phyloP scores from a whole-genome alignment of 169 alveolate species.

The Plasmodium inui region DNA sequence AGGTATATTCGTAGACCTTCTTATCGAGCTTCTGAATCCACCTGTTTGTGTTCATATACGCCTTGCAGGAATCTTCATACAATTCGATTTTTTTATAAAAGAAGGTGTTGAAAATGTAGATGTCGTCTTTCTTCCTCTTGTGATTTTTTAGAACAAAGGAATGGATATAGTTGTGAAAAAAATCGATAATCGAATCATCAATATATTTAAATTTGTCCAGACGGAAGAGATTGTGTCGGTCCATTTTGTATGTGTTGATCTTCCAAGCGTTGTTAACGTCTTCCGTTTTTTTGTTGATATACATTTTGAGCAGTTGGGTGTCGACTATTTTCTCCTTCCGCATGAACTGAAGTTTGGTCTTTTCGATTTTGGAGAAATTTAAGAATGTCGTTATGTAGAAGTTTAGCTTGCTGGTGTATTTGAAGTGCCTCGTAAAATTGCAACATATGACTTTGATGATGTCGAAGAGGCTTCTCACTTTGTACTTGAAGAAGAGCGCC shows the following conservation, averaged over 20 bases:
- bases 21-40: constrained; percentile 79
- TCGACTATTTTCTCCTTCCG: constrained; percentile 38
- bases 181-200: constrained; percentile 79
- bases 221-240: constrained; percentile 45
- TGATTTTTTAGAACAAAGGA: constrained; percentile 42
- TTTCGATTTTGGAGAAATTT: constrained; percentile 49
- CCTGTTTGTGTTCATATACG: constrained; percentile 76
- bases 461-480: constrained; percentile 27
- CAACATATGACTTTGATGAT: constrained; percentile 39
- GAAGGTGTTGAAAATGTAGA: constrained; percentile 77
- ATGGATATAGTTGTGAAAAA: constrained; percentile 76
- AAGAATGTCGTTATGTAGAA: constrained; percentile 28
- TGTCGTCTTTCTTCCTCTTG: constrained; percentile 35
- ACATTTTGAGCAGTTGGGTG: constrained; percentile 25
- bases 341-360: constrained; percentile 53
- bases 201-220: constrained; percentile 70
- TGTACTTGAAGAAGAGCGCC: constrained; percentile 10
- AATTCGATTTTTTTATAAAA: constrained; percentile 77
- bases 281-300: constrained; percentile 28
- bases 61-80: constrained; percentile 77
- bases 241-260: constrained; percentile 76
- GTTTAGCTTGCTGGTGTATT: constrained; percentile 21
- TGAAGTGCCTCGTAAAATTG: background rate
- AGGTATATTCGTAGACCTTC: constrained; percentile 71
- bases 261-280: constrained; percentile 73